These are phyloP conservation scores for Diaporthe nobilis DNA, from an alignment of 2,329 filamentous ascomycete genomes.

Conservation along the genomic window DNA sequence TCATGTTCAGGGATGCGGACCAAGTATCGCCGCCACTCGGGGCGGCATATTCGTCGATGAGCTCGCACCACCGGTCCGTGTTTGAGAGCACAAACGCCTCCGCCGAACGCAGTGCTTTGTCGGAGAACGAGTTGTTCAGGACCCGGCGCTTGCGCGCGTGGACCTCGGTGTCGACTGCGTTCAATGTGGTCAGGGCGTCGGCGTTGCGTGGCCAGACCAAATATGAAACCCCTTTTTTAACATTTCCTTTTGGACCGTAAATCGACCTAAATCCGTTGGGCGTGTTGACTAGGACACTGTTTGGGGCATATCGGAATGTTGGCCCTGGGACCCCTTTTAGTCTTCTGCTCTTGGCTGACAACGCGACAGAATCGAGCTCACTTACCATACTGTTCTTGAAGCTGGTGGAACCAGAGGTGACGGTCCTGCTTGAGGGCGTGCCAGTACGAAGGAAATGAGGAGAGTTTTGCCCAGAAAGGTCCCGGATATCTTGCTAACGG, in stretches of 20 bases:
- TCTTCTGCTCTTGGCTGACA: too few species aligned
- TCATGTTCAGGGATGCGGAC: conserved; percentile 31
- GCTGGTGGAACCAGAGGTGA: conserved; percentile 29
- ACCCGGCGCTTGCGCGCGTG: conserved; percentile 60
- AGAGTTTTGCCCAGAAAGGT: not conserved
- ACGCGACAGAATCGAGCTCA: not conserved
- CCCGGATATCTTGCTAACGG: conserved; percentile 26
- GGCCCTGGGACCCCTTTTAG: not conserved
- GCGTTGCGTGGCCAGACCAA: conserved; percentile 32
- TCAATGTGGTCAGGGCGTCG: conserved; percentile 54
- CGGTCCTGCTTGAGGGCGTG: conserved; percentile 28
- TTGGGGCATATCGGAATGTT: conserved; percentile 25
- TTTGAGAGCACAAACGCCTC: conserved; percentile 47
- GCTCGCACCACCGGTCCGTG: conserved; percentile 39
- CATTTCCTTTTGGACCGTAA: conserved; percentile 39
- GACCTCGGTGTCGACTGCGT: conserved; percentile 56
- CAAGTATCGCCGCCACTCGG: conserved; percentile 11
- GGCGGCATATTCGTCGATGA: conserved; percentile 11
- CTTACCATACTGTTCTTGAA: conserved; percentile 31
- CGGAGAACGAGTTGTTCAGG: conserved; percentile 59
- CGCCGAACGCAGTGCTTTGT: conserved; percentile 57
- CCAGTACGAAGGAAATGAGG: conserved; percentile 29
- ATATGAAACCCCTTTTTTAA: conserved; percentile 26
- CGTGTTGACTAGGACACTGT: conserved; percentile 30
- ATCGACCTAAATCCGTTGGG: conserved; percentile 37